Conservation (phyloP, 1,139 yeast species). For the Taphrina flavorubra region DNA sequence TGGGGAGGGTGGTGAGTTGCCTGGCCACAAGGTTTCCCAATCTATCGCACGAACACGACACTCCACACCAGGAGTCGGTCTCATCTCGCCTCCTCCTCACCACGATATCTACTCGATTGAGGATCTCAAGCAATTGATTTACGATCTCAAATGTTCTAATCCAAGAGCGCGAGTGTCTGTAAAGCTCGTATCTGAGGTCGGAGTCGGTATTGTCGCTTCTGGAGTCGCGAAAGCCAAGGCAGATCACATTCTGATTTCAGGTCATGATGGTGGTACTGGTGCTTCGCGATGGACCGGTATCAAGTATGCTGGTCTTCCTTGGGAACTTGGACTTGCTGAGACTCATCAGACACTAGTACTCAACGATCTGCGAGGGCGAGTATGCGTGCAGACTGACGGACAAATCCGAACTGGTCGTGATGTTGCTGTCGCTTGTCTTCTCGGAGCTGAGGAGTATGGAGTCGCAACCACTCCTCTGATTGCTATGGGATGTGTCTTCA, state of each 20-base stretch:
- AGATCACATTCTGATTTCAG: slow-evolving; percentile 91
- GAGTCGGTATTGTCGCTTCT: slow-evolving; percentile 98
- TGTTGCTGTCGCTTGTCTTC: slow-evolving; percentile 90
- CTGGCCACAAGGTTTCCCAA: slow-evolving; percentile 89
- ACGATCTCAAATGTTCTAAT: slow-evolving; percentile 94
- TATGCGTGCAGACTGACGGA: slow-evolving; percentile 95
- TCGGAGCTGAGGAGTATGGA: slow-evolving; percentile 99
- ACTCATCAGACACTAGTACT: slow-evolving; percentile 96
- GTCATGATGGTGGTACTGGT: slow-evolving; percentile 99
- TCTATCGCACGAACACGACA: slow-evolving; percentile 94
- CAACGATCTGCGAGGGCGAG: slow-evolving; percentile 94
- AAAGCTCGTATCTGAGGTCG: slow-evolving; percentile 94
- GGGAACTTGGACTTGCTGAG: slow-evolving; percentile 98
- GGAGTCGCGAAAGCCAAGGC: slow-evolving; percentile 99
- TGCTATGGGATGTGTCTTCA: slow-evolving; percentile 96
- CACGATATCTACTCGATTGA: slow-evolving; percentile 98
- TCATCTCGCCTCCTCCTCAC: slow-evolving; percentile 98
- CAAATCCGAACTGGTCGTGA: slow-evolving; percentile 96
- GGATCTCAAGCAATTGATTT: slow-evolving; percentile 93
- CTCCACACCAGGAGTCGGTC: slow-evolving; percentile 95
- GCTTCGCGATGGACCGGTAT: slow-evolving; percentile 98
- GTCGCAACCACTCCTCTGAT: slow-evolving; percentile 96
- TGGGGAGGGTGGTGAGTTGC: slow-evolving; percentile 99
- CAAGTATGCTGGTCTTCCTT: slow-evolving; percentile 95
- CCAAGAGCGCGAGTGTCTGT: slow-evolving; percentile 97